These are phyloP conservation scores for Jamesozyma piceae DNA, from an alignment of 805 yeast genomes.

Conservation along the genomic window DNA sequence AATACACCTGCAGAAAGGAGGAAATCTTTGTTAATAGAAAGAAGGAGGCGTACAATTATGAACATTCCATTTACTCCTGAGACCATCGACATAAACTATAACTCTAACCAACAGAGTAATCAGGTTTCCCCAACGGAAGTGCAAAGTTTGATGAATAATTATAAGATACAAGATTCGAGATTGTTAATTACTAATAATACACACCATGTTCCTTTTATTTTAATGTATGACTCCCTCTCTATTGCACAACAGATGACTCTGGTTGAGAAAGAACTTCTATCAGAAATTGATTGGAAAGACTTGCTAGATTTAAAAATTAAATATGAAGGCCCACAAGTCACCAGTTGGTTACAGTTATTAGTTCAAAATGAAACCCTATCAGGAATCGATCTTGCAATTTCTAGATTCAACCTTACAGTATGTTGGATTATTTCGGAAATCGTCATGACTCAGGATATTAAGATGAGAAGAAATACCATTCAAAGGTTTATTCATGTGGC, in stretches of 20 bases:
- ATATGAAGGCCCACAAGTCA: conserved; percentile 53
- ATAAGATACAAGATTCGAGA: conserved; percentile 21
- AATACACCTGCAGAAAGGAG: conserved; percentile 18
- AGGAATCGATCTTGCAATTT: conserved; percentile 76
- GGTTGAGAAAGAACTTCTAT: conserved; percentile 74
- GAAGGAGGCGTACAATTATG: conserved; percentile 33
- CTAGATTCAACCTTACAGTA: conserved; percentile 80
- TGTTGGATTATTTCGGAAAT: conserved; percentile 91
- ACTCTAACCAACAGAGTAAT: conserved; percentile 5
- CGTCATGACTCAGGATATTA: conserved; percentile 51
- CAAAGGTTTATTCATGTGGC: conserved; percentile 85
- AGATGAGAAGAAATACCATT: conserved; percentile 58
- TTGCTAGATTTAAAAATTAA: conserved; percentile 70
- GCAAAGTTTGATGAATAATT: conserved; percentile 18
- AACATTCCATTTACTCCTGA: conserved; percentile 31
- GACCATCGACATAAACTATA: neutral
- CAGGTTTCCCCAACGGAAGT: conserved; percentile 13
- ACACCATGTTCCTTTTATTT: conserved; percentile 72
- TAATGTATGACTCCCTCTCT: conserved; percentile 56
- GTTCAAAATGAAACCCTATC: conserved; percentile 45
- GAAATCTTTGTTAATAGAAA: conserved; percentile 29
- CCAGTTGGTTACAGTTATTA: conserved; percentile 76
- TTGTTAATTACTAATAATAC: conserved; percentile 28
- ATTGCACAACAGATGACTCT: conserved; percentile 78
- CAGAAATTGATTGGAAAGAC: conserved; percentile 89